Percentiles rank a stretch among this genome's conserved stretches.
Evolutionary conservation across 2,329 filamentous ascomycete genomes (phyloP).

Genomic region (Tolypocladium album): DNA sequence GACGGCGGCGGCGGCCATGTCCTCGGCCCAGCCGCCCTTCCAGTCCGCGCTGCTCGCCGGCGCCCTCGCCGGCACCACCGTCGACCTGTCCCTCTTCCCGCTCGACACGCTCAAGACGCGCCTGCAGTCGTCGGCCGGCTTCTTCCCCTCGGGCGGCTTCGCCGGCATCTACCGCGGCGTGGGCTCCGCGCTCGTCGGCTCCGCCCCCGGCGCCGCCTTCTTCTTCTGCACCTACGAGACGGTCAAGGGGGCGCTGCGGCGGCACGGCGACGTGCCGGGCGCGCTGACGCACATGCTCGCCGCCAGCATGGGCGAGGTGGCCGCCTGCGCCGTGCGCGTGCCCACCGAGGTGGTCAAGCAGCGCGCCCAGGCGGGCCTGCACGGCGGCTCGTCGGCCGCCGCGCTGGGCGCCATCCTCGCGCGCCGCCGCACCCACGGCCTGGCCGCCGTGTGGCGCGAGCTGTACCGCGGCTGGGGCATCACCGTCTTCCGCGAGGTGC

Average conservation of each 20-base stretch:
- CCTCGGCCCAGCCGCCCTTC: slow-evolving; percentile 31
- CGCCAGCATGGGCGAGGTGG: slow-evolving; percentile 77
- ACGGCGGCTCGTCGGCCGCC: slow-evolving; percentile 56
- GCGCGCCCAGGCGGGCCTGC: slow-evolving; percentile 78
- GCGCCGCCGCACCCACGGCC: slow-evolving; percentile 28
- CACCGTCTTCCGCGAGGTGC: slow-evolving; percentile 90
- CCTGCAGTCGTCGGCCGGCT: slow-evolving; percentile 71
- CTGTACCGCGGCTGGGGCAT: slow-evolving; percentile 88
- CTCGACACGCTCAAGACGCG: slow-evolving; percentile 98
- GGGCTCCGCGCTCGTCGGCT: slow-evolving; percentile 80
- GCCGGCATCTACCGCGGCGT: slow-evolving; percentile 87
- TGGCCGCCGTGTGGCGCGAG: slow-evolving; percentile 61
- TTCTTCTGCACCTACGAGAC: slow-evolving; percentile 96
- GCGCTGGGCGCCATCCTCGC: slow-evolving; percentile 62
- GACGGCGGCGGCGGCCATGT: slow-evolving; percentile 1
- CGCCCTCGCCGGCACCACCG: slow-evolving; percentile 84
- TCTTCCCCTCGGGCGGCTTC: slow-evolving; percentile 79
- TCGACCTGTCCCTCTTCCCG: slow-evolving; percentile 93
- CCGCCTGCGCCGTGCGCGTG: slow-evolving; percentile 84
- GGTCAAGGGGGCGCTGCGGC: slow-evolving; percentile 44
- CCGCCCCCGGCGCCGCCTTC: slow-evolving; percentile 84
- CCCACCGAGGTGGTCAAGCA: slow-evolving; percentile 98
- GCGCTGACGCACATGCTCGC: slow-evolving; percentile 66
- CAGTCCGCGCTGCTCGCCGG: slow-evolving; percentile 63
- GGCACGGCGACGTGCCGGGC: slow-evolving; percentile 12